Evolutionary conservation across 805 yeast species (phyloP).

Genomic region (Pichia cephalocereana): DNA sequence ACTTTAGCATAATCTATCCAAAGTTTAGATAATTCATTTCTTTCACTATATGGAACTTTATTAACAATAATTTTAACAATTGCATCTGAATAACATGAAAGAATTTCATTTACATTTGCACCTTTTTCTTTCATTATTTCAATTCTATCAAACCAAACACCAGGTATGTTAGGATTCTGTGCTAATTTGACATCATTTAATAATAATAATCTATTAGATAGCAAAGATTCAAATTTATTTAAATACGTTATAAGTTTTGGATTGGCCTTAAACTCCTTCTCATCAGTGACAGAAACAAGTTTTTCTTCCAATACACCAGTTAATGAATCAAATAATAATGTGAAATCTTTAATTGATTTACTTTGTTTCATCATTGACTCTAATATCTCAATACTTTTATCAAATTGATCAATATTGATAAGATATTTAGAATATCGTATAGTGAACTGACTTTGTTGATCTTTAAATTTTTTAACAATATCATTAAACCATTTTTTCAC

Average conservation of each 20-base stretch:
- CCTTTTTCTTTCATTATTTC: conserved; percentile 29
- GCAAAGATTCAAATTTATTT: conserved; percentile 41
- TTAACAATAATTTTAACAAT: conserved; percentile 57
- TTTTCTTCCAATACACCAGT: conserved; percentile 50
- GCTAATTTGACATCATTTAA: conserved; percentile 60
- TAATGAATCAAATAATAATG: conserved; percentile 52
- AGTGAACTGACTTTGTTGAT: conserved; percentile 44
- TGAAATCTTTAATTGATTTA: conserved; percentile 50
- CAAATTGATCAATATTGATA: conserved; percentile 29
- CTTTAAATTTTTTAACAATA: conserved; percentile 41
- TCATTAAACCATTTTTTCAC: conserved; percentile 21
- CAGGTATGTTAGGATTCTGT: conserved; percentile 51
- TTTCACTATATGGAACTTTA: conserved; percentile 31
- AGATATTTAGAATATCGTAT: conserved; percentile 41
- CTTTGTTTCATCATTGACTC: conserved; percentile 40
- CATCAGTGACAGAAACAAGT: conserved; percentile 8
- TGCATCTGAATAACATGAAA: conserved; percentile 57
- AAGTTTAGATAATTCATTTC: conserved; percentile 35
- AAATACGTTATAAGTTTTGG: conserved; percentile 27
- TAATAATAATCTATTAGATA: conserved; percentile 47
- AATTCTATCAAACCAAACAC: conserved; percentile 61
- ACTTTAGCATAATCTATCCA: conserved; percentile 67
- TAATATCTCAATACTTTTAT: conserved; percentile 34
- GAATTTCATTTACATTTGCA: conserved; percentile 31
- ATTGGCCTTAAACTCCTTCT: conserved; percentile 7